These are phyloP conservation scores for Neurospora sp. DNA, from an alignment of 495 filamentous ascomycete genomes.

Conservation along the genomic window DNA sequence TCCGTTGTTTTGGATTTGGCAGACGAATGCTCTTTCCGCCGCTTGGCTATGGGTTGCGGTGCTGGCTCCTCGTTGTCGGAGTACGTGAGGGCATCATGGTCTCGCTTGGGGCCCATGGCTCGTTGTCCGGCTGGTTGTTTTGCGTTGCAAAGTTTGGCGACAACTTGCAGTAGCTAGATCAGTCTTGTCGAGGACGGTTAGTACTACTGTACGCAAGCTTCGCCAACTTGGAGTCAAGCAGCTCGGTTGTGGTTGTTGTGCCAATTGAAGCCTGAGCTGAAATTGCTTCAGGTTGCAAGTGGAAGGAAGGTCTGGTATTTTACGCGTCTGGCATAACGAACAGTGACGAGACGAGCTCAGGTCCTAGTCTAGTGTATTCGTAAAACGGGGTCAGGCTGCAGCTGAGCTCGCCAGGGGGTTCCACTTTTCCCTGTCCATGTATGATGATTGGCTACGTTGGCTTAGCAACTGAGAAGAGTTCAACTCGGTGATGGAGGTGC, in stretches of 20 bases:
- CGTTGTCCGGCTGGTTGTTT: neutral
- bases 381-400: neutral
- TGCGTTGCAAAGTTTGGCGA: neutral
- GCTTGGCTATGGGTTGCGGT: conserved; percentile 17
- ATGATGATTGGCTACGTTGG: neutral
- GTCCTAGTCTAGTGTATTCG: neutral
- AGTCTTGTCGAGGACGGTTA: neutral
- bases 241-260: neutral
- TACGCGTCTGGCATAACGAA: neutral
- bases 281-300: neutral
- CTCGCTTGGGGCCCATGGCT: conserved; percentile 24
- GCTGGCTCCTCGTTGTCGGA: conserved; percentile 4
- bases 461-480: neutral
- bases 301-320: neutral
- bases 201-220: neutral
- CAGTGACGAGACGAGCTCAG: neutral
- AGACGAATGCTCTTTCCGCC: conserved; percentile 13
- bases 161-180: neutral
- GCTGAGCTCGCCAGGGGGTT: neutral
- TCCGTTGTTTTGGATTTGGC: conserved; percentile 13
- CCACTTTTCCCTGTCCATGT: neutral
- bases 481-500: neutral
- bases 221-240: neutral
- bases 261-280: neutral
- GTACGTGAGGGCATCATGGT: conserved; percentile 2